These are phyloP conservation scores for Incumbomyces delicatus DNA, from an alignment of 2,329 filamentous ascomycete species.

Conservation along the genomic window DNA sequence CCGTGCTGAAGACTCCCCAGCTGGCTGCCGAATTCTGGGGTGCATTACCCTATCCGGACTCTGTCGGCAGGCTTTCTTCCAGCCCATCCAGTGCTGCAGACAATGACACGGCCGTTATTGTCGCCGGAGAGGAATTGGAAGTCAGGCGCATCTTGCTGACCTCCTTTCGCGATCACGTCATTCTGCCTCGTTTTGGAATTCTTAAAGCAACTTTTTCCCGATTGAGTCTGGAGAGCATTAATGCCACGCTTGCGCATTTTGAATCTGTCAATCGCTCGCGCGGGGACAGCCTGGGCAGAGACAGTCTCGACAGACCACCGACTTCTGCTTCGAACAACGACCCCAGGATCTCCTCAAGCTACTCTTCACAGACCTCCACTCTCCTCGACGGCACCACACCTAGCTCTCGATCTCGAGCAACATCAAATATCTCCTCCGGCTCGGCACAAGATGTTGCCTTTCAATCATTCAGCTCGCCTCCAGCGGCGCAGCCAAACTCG, in stretches of 20 bases:
- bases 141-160: conserved; percentile 81
- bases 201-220: conserved; percentile 86
- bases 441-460: conserved; percentile 34
- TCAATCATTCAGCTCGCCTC: conserved; percentile 32
- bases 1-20: conserved; percentile 66
- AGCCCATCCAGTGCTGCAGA: conserved; percentile 12
- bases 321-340: conserved; percentile 50
- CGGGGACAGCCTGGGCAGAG: conserved; percentile 26
- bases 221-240: conserved; percentile 70
- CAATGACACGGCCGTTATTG: conserved; percentile 18
- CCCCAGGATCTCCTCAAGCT: conserved; percentile 44
- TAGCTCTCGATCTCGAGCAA: conserved; percentile 63
- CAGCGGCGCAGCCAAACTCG: conserved; percentile 27
- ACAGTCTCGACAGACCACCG: conserved; percentile 49
- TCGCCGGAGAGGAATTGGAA: conserved; percentile 56
- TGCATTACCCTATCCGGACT: conserved; percentile 46
- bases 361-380: conserved; percentile 69
- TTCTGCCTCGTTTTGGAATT: conserved; percentile 78
- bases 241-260: conserved; percentile 39
- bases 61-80: conserved; percentile 26
- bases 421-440: conserved; percentile 63
- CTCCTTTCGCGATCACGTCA: conserved; percentile 78
- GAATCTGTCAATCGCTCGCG: conserved; percentile 24
- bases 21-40: conserved; percentile 81
- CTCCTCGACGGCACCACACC: conserved; percentile 59